A percentile compares a stretch with the other conserved stretches of the same genome.
Evolutionary conservation across 495 filamentous ascomycete species (phyloP).

Genomic region (Lineolata rhizophorae): DNA sequence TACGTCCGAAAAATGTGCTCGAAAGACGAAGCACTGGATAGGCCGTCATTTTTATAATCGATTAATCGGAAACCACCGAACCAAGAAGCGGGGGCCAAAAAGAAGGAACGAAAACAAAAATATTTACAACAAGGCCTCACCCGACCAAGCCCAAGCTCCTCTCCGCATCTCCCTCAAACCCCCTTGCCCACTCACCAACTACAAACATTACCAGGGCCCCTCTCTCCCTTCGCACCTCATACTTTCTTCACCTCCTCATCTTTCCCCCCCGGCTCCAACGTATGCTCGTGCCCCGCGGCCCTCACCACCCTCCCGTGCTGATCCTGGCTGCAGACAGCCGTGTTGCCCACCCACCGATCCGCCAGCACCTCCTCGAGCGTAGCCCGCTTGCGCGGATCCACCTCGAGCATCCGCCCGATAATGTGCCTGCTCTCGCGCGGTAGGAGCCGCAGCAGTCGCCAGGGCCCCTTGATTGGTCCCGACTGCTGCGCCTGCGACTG

Average conservation of each 20-base stretch:
- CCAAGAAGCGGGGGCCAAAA: too few species aligned
- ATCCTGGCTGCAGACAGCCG: slow-evolving; percentile 40
- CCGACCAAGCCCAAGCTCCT: too few species aligned
- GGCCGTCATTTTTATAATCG: too few species aligned
- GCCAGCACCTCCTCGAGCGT: slow-evolving; percentile 63
- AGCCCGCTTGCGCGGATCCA: slow-evolving; percentile 66
- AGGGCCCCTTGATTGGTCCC: slow-evolving; percentile 74
- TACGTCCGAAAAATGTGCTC: too few species aligned
- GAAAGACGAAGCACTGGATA: too few species aligned
- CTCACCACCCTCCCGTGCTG: slow-evolving; percentile 29
- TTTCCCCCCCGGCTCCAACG: slow-evolving; percentile 30
- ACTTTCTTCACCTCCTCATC: background rate
- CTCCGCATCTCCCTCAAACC: too few species aligned
- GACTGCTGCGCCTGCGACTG: slow-evolving; percentile 6
- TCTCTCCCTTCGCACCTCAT: too few species aligned
- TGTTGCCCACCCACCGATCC: slow-evolving; percentile 73
- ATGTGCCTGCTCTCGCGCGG: slow-evolving; percentile 79
- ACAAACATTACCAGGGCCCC: too few species aligned
- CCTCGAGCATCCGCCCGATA: slow-evolving; percentile 79
- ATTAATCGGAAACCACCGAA: too few species aligned
- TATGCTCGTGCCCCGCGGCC: slow-evolving; percentile 36
- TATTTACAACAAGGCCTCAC: too few species aligned
- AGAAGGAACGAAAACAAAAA: too few species aligned
- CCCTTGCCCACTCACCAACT: too few species aligned
- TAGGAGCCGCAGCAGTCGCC: slow-evolving; percentile 76